Base-by-base conservation (phyloP, 768 basidiomycete genomes). In the Chalciporus piperatus region DNA sequence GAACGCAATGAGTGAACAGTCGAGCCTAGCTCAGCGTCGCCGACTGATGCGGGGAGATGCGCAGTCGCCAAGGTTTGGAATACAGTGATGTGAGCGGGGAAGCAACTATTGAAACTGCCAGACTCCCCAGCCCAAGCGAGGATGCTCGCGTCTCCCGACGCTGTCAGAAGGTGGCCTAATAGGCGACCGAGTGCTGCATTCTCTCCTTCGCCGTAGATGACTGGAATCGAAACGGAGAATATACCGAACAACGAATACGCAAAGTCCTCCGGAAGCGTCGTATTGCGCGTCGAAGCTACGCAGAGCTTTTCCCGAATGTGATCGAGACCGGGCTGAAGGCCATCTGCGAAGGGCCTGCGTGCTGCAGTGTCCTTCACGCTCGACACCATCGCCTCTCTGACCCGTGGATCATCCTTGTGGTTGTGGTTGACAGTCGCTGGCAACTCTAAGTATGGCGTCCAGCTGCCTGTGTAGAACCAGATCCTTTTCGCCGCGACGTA, bases 231-330 rank as follows among this genome's bases (percentile, higher is more conserved):
- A 4, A 27, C 10, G 1, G 53, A 51, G n/a, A 52, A 59, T 12
- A 55, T 51, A 4, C 57, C 57, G 7, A 59, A 43, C 2, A 59
- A 16, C 0, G 52, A 55, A 22, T 59, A 59, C 3, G 57, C 58
- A n/a, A 50, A 30, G 17, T 59, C 58, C 32, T 59, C 58, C 5
- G 42, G 19, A 3, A 20, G 27, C 2, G 51, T 51, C 6, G 56
- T 58, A 11, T 51, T 12, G 7, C 56, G 51, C 20, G 1, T 8
- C 1, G 58, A 58, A 28, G 58, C 30, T 12, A 32, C 30, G 30
- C 6, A 32, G 30, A 32, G 30, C 30, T 32, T 32, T 10, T 32
- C 30, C 30, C 30, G 30, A 12, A 32, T 32, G 11, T 32, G 11
- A 32, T 32, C 30, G 8, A 32, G 30, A 32, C 30, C 30, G 1